A percentile compares a stretch with the other conserved stretches of the same genome.
These are phyloP conservation scores for Cladosporium austrohemisphaericum DNA, from an alignment of 2,329 filamentous ascomycete species.

Conservation along the genomic window DNA sequence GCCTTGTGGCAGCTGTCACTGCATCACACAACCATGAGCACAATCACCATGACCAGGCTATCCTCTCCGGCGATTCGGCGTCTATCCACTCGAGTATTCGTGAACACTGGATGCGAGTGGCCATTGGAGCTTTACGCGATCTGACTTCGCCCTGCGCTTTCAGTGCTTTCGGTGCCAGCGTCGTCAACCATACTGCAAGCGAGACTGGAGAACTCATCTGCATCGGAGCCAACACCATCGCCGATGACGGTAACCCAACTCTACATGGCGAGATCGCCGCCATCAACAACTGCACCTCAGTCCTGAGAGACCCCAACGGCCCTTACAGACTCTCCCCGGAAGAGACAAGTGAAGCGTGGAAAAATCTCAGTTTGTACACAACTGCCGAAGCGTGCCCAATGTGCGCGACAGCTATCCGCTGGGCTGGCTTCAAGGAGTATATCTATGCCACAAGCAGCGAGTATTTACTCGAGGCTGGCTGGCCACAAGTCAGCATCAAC, in stretches of 20 bases:
- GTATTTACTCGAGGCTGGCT: slow-evolving; percentile 46
- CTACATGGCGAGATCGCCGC: slow-evolving; percentile 56
- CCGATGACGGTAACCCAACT: slow-evolving; percentile 48
- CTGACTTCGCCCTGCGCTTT: slow-evolving; percentile 50
- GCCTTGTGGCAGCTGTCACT: slow-evolving; percentile 23
- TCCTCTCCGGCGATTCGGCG: not conserved
- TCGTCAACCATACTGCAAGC: slow-evolving; percentile 53
- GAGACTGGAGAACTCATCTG: slow-evolving; percentile 48
- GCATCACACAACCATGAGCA: not conserved
- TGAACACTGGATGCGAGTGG: slow-evolving; percentile 52
- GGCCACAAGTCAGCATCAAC: slow-evolving; percentile 49
- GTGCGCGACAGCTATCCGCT: slow-evolving; percentile 56
- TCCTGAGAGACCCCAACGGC: slow-evolving; percentile 47
- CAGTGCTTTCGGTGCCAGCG: slow-evolving; percentile 51
- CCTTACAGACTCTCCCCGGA: slow-evolving; percentile 41
- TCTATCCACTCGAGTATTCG: slow-evolving; percentile 39
- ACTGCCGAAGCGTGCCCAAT: slow-evolving; percentile 58
- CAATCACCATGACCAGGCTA: not conserved
- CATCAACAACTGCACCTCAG: slow-evolving; percentile 51
- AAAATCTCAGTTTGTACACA: slow-evolving; percentile 51
- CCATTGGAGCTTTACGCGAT: slow-evolving; percentile 45
- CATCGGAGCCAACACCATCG: slow-evolving; percentile 48
- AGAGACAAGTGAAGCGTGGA: slow-evolving; percentile 46
- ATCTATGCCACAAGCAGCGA: slow-evolving; percentile 53
- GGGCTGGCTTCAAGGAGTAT: slow-evolving; percentile 54